Conservation (phyloP, 73 alveolate genomes). For the Stentor coeruleus region DNA sequence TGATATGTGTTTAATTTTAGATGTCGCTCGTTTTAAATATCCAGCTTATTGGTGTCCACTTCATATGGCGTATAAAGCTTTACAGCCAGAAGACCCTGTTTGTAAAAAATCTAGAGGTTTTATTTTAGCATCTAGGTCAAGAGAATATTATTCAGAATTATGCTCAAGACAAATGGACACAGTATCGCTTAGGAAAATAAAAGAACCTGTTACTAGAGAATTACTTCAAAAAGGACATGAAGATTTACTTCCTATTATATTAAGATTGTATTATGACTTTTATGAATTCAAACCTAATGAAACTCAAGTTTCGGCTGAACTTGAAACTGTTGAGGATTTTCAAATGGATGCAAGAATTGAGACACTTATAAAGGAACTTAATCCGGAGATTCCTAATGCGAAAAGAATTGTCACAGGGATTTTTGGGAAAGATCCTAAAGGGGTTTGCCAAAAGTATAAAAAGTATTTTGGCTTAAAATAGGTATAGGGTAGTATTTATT, state of each 20-base stretch:
- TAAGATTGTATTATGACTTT: not conserved
- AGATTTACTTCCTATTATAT: not conserved
- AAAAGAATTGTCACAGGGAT: no score
- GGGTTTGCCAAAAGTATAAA: no score
- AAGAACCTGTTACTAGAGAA: not conserved
- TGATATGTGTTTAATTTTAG: conserved; percentile 51
- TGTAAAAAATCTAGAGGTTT: conserved; percentile 65
- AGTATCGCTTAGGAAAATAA: not conserved
- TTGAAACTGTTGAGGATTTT: no score
- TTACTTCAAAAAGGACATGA: not conserved
- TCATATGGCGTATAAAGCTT: conserved; percentile 36
- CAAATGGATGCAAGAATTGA: no score
- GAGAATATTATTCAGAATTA: conserved; percentile 7
- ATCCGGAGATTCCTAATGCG: no score
- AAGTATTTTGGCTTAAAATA: no score
- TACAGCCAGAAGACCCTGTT: conserved; percentile 43
- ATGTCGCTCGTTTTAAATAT: conserved; percentile 72
- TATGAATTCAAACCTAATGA: not conserved
- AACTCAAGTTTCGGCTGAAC: no score
- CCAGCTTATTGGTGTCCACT: conserved; percentile 75
- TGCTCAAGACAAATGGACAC: conserved; percentile 3
- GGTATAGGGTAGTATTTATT: no score
- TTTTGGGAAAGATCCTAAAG: no score
- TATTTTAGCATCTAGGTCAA: conserved; percentile 33
- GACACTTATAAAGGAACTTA: no score